Conservation (phyloP, 163 green algal genomes). For the Scenedesmus sp. region DNA sequence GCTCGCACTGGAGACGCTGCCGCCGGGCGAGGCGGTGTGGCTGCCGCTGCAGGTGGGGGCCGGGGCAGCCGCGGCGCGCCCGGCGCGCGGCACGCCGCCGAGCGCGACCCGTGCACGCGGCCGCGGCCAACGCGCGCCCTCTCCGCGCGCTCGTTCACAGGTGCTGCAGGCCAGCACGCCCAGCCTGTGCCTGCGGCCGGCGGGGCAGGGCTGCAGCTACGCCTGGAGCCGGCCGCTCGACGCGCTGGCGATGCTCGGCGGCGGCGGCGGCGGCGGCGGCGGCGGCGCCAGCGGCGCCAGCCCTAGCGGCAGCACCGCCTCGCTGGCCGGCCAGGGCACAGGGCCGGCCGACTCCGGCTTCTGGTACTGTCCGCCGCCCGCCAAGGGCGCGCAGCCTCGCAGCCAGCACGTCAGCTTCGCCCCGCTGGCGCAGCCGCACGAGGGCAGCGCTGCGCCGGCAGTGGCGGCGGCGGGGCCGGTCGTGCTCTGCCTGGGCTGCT, state of each 20-base stretch:
- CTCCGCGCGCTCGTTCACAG: too few relatives aligned
- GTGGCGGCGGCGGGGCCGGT: not conserved
- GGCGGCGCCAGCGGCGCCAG: not conserved
- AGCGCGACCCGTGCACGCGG: too few relatives aligned
- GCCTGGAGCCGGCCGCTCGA: slow-evolving; percentile 49
- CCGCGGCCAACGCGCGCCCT: too few relatives aligned
- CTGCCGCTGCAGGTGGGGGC: slow-evolving; percentile 39
- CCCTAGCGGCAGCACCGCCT: not conserved
- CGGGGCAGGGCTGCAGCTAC: not conserved
- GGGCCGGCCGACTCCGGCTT: too few relatives aligned
- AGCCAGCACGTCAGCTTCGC: not conserved
- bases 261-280: not conserved
- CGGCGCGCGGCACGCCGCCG: too few relatives aligned
- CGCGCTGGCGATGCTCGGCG: slow-evolving; percentile 40
- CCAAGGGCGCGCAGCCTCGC: not conserved
- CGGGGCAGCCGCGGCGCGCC: too few relatives aligned
- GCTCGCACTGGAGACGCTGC: slow-evolving; percentile 6
- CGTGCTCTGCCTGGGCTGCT: slow-evolving; percentile 21
- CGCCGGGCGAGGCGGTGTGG: slow-evolving; percentile 38
- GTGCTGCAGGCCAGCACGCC: slow-evolving; percentile 30
- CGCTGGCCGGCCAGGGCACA: too few relatives aligned
- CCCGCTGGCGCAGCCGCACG: not conserved
- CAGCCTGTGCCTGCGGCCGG: slow-evolving; percentile 26
- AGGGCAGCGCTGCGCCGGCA: slow-evolving; percentile 4
- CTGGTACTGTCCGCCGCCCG: slow-evolving; percentile 25